A percentile compares a stretch with the other conserved stretches of the same genome.
Conservation (phyloP, 345 rosid species). For the Turnera subulata region DNA sequence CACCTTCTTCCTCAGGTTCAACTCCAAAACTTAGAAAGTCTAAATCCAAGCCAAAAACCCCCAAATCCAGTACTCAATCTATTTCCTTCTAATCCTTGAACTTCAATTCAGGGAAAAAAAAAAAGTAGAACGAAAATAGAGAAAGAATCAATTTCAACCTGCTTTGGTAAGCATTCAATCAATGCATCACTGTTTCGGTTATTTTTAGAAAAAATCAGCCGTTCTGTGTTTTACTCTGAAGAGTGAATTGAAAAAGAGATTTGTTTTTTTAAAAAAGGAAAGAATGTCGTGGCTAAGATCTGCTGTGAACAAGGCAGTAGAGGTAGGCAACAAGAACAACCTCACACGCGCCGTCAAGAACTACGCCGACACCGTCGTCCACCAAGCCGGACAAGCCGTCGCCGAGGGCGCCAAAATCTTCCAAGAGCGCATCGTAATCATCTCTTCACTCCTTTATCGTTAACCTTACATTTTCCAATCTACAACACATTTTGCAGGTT, state of each 20-base stretch:
- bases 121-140: too few relatives aligned
- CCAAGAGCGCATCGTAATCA: conserved; percentile 85
- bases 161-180: neutral
- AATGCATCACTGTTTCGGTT: neutral
- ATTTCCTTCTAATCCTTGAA: neutral
- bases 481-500: too few relatives aligned
- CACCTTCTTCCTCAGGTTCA: too few relatives aligned
- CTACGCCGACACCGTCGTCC: conserved; percentile 93
- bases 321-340: conserved; percentile 89
- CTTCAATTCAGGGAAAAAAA: neutral
- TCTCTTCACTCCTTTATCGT: conserved; percentile 2
- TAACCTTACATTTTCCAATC: neutral
- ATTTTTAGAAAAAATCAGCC: neutral
- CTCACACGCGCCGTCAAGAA: conserved; percentile 82
- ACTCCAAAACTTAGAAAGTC: too few relatives aligned
- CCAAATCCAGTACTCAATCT: too few relatives aligned
- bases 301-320: conserved; percentile 93
- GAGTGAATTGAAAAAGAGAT: neutral
- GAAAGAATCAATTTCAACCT: too few relatives aligned
- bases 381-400: conserved; percentile 95
- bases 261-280: neutral
- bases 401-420: conserved; percentile 94
- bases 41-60: too few relatives aligned
- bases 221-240: neutral
- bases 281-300: conserved; percentile 78